phyloP scores from a whole-genome alignment of 2,329 filamentous ascomycete genomes.

The Elsinoe fawcettii region DNA sequence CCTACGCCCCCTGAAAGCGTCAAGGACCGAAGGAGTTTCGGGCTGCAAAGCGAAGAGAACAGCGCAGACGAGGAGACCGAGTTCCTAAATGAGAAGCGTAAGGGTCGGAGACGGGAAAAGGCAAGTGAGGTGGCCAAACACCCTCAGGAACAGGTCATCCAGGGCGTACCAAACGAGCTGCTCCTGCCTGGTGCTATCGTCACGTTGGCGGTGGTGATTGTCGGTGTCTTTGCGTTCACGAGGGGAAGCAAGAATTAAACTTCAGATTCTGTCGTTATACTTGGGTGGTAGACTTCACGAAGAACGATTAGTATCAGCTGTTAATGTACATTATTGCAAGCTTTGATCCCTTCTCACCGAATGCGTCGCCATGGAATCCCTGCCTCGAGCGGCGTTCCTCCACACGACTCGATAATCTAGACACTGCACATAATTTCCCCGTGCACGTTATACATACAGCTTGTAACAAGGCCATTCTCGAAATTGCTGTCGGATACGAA shows the following conservation, averaged over 20 bases:
- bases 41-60: conserved; percentile 47
- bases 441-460: too few species aligned
- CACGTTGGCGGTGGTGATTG: conserved; percentile 87
- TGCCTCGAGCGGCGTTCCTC: too few species aligned
- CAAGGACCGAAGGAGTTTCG: conserved; percentile 41
- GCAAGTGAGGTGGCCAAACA: conserved; percentile 33
- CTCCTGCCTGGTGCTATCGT: conserved; percentile 90
- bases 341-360: neutral
- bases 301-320: neutral
- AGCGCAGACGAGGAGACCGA: conserved; percentile 37
- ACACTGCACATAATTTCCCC: too few species aligned
- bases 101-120: conserved; percentile 22
- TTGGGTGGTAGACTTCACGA: neutral
- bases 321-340: conserved; percentile 3
- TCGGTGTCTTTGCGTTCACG: conserved; percentile 80
- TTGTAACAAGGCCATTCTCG: too few species aligned
- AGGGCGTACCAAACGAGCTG: conserved; percentile 88
- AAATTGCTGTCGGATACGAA: too few species aligned
- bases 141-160: conserved; percentile 69
- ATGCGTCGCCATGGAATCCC: too few species aligned
- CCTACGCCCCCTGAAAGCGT: conserved; percentile 48
- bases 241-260: conserved; percentile 13
- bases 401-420: too few species aligned
- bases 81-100: conserved; percentile 36
- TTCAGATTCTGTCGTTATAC: neutral